These are phyloP conservation scores for Pleurotus ostreatus DNA, from an alignment of 768 basidiomycete species.

Conservation along the genomic window DNA sequence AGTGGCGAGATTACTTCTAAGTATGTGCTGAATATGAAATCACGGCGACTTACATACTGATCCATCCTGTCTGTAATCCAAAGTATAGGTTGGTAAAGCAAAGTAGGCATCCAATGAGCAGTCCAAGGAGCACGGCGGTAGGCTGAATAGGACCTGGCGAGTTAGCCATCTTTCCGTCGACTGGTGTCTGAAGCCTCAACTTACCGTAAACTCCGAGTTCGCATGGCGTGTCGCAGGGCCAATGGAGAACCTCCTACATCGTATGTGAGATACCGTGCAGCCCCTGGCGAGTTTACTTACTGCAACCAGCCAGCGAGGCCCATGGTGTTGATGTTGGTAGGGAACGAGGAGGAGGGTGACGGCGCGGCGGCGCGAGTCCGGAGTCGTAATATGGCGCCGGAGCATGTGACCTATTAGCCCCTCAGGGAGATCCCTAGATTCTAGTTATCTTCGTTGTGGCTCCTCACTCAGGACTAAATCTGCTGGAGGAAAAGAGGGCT, in stretches of 20 bases:
- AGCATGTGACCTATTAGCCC: too few species aligned
- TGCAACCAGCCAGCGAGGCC: not conserved
- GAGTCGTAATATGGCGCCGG: too few species aligned
- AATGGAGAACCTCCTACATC: not conserved
- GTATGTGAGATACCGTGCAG: not conserved
- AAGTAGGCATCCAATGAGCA: slow-evolving; percentile 80
- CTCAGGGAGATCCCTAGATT: too few species aligned
- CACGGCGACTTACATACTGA: slow-evolving; percentile 59
- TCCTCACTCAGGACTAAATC: too few species aligned
- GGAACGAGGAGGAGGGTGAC: not conserved
- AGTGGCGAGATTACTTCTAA: not conserved
- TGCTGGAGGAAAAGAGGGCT: too few species aligned
- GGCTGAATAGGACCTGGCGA: slow-evolving; percentile 14
- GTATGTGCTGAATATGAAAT: slow-evolving; percentile 4
- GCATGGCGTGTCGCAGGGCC: not conserved
- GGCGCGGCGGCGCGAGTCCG: too few species aligned
- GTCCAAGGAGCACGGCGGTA: slow-evolving; percentile 69
- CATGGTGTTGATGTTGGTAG: not conserved
- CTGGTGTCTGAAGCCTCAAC: not conserved
- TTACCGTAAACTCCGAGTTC: slow-evolving; percentile 1
- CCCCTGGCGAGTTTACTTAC: not conserved
- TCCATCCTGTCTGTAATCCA: slow-evolving; percentile 87
- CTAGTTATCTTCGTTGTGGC: too few species aligned
- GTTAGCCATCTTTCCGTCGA: not conserved
- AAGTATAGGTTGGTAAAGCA: slow-evolving; percentile 92